These are phyloP conservation scores for Lyophyllum decastes DNA, from an alignment of 768 basidiomycete genomes.

Conservation along the genomic window DNA sequence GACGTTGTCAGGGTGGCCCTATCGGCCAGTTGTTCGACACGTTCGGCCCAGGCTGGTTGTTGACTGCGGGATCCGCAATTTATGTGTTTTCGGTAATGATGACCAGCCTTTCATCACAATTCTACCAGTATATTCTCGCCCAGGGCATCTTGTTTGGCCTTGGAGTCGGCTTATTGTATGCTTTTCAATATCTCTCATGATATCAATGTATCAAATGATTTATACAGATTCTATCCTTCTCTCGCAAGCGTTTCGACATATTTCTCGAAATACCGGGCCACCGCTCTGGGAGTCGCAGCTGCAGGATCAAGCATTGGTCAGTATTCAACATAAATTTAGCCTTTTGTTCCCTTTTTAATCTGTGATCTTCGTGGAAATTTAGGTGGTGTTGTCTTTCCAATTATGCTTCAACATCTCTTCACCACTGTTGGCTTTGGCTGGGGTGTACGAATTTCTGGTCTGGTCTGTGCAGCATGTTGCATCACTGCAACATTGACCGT, in stretches of 20 bases:
- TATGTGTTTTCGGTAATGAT: slow-evolving; percentile 55
- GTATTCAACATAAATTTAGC: slow-evolving; percentile 11
- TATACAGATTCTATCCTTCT: slow-evolving; percentile 65
- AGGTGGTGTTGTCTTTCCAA: slow-evolving; percentile 74
- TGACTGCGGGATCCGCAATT: slow-evolving; percentile 51
- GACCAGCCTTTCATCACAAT: slow-evolving; percentile 57
- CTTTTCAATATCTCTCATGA: slow-evolving; percentile 21
- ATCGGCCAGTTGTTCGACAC: slow-evolving; percentile 62
- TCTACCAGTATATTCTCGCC: slow-evolving; percentile 61
- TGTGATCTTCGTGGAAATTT: neutral
- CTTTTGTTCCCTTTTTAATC: neutral
- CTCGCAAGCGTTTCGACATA: slow-evolving; percentile 67
- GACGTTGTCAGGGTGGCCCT: slow-evolving; percentile 50
- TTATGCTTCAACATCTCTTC: slow-evolving; percentile 63
- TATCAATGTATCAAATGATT: too few relatives aligned
- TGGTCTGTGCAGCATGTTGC: slow-evolving; percentile 52
- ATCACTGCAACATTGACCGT: slow-evolving; percentile 48
- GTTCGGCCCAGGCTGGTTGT: slow-evolving; percentile 56
- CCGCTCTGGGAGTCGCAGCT: slow-evolving; percentile 69
- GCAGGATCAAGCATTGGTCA: slow-evolving; percentile 70
- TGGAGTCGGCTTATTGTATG: slow-evolving; percentile 65
- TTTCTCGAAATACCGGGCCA: slow-evolving; percentile 65
- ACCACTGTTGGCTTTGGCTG: slow-evolving; percentile 57
- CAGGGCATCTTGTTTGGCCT: slow-evolving; percentile 71
- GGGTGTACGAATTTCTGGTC: slow-evolving; percentile 59